Evolutionary conservation across 1,284 basidiomycete genomes (phyloP).

Genomic region (Leccinum glutinopallens): DNA sequence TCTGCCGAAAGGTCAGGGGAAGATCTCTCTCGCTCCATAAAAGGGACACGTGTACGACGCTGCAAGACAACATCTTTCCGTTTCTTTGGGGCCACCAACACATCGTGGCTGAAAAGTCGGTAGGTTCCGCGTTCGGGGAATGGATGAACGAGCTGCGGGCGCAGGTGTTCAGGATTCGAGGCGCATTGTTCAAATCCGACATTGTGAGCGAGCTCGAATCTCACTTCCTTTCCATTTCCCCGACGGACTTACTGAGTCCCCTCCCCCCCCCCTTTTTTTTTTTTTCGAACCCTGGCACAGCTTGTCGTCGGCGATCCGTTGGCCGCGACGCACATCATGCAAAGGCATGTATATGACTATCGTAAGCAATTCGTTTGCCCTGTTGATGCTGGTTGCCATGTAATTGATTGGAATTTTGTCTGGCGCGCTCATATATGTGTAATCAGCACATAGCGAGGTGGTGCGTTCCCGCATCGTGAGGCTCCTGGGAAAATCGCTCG

Average conservation of each 20-base stretch:
- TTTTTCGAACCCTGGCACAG: slow-evolving; percentile 1
- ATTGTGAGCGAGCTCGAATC: slow-evolving; percentile 9
- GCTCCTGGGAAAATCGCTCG: slow-evolving; percentile 12
- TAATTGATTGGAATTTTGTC: neutral
- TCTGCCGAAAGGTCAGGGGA: slow-evolving; percentile 3
- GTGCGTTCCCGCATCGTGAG: slow-evolving; percentile 12
- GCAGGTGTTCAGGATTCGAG: slow-evolving; percentile 12
- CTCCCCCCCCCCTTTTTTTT: neutral
- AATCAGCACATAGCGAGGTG: slow-evolving; percentile 8
- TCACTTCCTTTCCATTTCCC: neutral
- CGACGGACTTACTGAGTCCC: neutral
- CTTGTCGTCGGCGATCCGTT: slow-evolving; percentile 15
- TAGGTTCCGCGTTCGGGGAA: slow-evolving; percentile 6
- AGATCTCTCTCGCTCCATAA: neutral
- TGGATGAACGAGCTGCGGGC: slow-evolving; percentile 14
- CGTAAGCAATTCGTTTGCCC: slow-evolving; percentile 1
- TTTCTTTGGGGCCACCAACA: slow-evolving; percentile 16
- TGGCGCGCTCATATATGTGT: neutral
- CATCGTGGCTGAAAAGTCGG: slow-evolving; percentile 9
- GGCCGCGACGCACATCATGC: slow-evolving; percentile 14
- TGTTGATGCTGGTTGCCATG: neutral
- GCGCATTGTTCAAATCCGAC: slow-evolving; percentile 11
- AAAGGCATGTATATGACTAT: slow-evolving; percentile 15
- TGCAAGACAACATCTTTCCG: slow-evolving; percentile 19
- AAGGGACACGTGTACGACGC: slow-evolving; percentile 12